Conservation (phyloP, 257 asterid species). For the Nicotiana paniculata region DNA sequence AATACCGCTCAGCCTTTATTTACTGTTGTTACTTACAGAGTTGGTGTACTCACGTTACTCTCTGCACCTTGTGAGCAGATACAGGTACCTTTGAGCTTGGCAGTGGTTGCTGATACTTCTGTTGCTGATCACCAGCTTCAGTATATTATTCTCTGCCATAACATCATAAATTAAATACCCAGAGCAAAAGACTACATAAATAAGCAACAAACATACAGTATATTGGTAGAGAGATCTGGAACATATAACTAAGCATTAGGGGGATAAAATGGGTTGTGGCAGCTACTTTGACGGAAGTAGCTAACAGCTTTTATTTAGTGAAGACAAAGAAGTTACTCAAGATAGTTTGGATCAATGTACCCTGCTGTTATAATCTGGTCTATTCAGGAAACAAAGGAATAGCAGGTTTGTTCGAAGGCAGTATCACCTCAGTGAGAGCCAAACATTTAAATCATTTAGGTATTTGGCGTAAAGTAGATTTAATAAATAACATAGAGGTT, state of each 20-base stretch:
- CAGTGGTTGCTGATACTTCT: too few species aligned
- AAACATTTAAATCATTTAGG: background rate
- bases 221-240: background rate
- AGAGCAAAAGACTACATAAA: background rate
- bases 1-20: too few species aligned
- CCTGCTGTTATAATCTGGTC: background rate
- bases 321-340: background rate
- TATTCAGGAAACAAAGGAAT: background rate
- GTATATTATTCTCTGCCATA: constrained; percentile 8
- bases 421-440: background rate
- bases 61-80: too few species aligned
- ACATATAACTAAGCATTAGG: background rate
- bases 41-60: too few species aligned
- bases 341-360: background rate
- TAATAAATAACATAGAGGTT: background rate
- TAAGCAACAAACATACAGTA: background rate
- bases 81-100: too few species aligned
- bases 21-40: too few species aligned
- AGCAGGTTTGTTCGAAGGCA: background rate
- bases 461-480: background rate
- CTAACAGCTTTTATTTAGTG: background rate
- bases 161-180: constrained; percentile 2
- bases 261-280: background rate
- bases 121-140: background rate
- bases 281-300: background rate